Evolutionary conservation across 305 asterid genomes (phyloP).

Genomic region (Ruellia speciosa): DNA sequence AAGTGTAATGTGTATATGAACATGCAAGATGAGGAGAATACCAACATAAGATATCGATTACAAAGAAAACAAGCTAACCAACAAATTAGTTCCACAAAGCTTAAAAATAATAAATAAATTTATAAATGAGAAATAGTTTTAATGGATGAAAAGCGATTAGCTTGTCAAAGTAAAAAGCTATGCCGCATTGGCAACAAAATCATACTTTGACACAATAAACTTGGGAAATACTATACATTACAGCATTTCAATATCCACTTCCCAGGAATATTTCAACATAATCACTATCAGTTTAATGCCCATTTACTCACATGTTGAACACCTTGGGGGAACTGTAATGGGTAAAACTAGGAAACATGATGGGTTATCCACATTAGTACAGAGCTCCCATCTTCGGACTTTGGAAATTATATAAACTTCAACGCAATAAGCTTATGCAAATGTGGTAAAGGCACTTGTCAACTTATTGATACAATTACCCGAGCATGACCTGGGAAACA

Average conservation of each 20-base stretch:
- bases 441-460: not conserved
- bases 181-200: not conserved
- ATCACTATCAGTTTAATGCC: not conserved
- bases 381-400: not conserved
- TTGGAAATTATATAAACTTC: not conserved
- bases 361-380: not conserved
- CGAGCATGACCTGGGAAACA: not conserved
- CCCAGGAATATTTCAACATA: not conserved
- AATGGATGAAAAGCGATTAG: too few relatives aligned
- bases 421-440: slow-evolving; percentile 11
- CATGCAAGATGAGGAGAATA: not conserved
- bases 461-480: not conserved
- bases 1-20: too few relatives aligned
- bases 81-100: not conserved
- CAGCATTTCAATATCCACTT: not conserved
- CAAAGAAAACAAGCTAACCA: too few relatives aligned
- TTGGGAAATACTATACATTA: too few relatives aligned
- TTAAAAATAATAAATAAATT: not conserved
- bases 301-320: not conserved
- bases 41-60: not conserved
- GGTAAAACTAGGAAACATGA: not conserved
- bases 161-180: too few relatives aligned
- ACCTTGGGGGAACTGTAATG: not conserved
- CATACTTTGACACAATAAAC: too few relatives aligned
- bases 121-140: not conserved